Percentiles rank a stretch among this genome's conserved stretches.
These are phyloP conservation scores for Ustilago shanxiensis DNA, from an alignment of 1,284 basidiomycete species.

Conservation along the genomic window DNA sequence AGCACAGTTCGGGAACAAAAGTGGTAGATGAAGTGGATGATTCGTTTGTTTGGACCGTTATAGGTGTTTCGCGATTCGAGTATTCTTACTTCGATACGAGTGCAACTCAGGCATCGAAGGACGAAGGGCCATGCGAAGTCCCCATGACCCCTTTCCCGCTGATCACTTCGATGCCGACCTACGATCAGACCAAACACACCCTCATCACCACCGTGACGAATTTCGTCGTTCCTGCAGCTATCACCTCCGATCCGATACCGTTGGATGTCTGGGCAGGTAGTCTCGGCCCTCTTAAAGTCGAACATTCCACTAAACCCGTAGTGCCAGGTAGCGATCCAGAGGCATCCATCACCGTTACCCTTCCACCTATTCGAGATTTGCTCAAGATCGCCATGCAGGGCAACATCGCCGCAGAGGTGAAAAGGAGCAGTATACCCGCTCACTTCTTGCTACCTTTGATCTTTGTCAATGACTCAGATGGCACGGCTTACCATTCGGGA, in stretches of 20 bases:
- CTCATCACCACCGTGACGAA: constrained; percentile 80
- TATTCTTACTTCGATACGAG: constrained; percentile 94
- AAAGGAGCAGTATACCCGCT: constrained; percentile 3
- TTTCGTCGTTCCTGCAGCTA: constrained; percentile 47
- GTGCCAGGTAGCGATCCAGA: constrained; percentile 28
- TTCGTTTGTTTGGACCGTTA: constrained; percentile 94
- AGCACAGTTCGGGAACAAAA: constrained; percentile 76
- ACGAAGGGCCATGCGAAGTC: constrained; percentile 73
- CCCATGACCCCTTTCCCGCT: constrained; percentile 86
- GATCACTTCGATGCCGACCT: constrained; percentile 82
- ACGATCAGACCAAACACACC: constrained; percentile 79
- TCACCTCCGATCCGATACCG: constrained; percentile 74
- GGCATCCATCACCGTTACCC: constrained; percentile 48
- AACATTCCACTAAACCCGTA: constrained; percentile 21
- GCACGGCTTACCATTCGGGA: constrained; percentile 63
- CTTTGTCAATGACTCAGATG: constrained; percentile 65
- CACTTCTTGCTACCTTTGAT: constrained; percentile 61
- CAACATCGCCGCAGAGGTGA: neutral
- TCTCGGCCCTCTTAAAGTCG: constrained; percentile 77
- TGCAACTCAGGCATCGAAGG: constrained; percentile 80
- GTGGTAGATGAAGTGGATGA: constrained; percentile 90
- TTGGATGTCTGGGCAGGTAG: constrained; percentile 90
- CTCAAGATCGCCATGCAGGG: constrained; percentile 28
- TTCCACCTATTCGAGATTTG: constrained; percentile 50
- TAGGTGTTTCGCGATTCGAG: constrained; percentile 91